A percentile compares a stretch with the other conserved stretches of the same genome.
Evolutionary conservation across 345 rosid genomes (phyloP).

Genomic region (Arabidopsis thaliana): DNA sequence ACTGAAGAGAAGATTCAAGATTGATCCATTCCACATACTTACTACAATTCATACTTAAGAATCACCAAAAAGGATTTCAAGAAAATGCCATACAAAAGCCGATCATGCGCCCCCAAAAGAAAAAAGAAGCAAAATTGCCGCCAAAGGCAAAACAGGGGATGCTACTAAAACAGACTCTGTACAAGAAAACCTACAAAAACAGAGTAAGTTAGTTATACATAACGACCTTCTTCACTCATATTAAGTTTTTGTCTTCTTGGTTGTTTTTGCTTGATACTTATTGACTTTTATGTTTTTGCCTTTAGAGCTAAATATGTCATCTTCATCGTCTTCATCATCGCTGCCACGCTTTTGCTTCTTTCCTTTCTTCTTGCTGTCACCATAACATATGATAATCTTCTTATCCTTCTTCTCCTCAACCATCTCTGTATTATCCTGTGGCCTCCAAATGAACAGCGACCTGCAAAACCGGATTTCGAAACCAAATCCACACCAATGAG

Average conservation of each 20-base stretch:
- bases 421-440: constrained; percentile 58
- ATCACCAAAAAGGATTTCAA: not conserved
- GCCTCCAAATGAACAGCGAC: constrained; percentile 94
- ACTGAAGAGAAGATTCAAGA: constrained; percentile 1
- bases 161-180: constrained; percentile 16
- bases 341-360: constrained; percentile 53
- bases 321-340: constrained; percentile 65
- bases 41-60: constrained; percentile 9
- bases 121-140: constrained; percentile 19
- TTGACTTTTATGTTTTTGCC: constrained; percentile 59
- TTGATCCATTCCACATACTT: not conserved
- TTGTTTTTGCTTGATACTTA: constrained; percentile 47
- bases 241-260: constrained; percentile 48
- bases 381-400: constrained; percentile 61
- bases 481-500: constrained; percentile 16
- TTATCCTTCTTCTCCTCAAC: constrained; percentile 60
- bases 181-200: constrained; percentile 14
- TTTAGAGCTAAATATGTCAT: constrained; percentile 54
- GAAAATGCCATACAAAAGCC: constrained; percentile 4
- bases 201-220: constrained; percentile 15
- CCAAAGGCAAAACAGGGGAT: constrained; percentile 25
- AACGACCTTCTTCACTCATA: not conserved
- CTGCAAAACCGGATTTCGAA: constrained; percentile 43
- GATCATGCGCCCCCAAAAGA: constrained; percentile 23
- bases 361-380: constrained; percentile 61